phyloP scores from a whole-genome alignment of 108 stramenopile species.

The Aurantiochytrium sp. region DNA sequence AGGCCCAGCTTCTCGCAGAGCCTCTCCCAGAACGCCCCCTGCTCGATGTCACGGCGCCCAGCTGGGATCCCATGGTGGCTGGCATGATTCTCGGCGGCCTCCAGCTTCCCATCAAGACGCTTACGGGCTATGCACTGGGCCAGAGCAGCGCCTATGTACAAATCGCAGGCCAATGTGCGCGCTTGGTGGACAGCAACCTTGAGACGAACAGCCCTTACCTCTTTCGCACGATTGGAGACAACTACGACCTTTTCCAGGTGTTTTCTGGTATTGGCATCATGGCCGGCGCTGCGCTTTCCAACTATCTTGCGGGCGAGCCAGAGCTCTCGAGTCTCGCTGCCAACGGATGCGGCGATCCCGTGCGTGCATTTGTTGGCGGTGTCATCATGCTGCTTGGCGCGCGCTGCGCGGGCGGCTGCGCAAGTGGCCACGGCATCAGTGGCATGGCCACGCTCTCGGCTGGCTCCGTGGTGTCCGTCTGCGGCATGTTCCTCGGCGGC shows the following conservation, averaged over 20 bases:
- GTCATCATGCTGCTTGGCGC: not conserved
- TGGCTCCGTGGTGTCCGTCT: not conserved
- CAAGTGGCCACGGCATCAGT: constrained; percentile 10
- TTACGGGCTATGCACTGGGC: not conserved
- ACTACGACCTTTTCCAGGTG: not conserved
- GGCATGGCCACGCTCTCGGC: not conserved
- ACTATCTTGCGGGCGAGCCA: not conserved
- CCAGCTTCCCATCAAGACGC: not conserved
- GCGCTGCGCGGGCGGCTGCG: not conserved
- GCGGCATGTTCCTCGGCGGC: not conserved
- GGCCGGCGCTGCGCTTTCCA: not conserved
- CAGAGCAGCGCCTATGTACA: not conserved
- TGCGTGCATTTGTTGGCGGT: not conserved
- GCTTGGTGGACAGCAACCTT: not conserved
- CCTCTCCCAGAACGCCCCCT: not conserved
- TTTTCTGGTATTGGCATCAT: not conserved
- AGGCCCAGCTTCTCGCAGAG: not conserved
- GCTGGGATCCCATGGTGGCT: not conserved
- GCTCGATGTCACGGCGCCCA: not conserved
- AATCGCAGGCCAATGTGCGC: not conserved
- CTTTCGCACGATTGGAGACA: not conserved
- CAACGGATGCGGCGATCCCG: not conserved
- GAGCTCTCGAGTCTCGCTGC: not conserved
- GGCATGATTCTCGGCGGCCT: not conserved
- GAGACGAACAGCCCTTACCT: not conserved